Evolutionary conservation across 176 grass and related monocot genomes (phyloP), one percentile per base, ranked within the genome.

Genomic region (Poa annua): DNA sequence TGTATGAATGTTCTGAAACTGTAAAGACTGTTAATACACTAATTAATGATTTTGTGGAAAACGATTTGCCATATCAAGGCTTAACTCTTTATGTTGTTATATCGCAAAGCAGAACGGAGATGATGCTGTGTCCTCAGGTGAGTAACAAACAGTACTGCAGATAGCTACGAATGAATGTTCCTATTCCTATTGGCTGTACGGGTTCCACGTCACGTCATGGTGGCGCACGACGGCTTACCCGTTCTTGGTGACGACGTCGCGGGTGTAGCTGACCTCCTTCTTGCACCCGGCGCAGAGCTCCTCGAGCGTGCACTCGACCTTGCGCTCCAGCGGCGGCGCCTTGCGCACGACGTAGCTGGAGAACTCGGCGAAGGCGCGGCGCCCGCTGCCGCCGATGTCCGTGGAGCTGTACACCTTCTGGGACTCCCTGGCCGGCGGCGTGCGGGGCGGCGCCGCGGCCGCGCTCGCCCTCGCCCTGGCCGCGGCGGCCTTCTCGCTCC

Each of bases 291-390:
- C 44, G 87, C 59, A 91, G 82, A 98, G 90, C 65, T 98, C 95
- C 95, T 98, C 92, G 17, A 98, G 95, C 26, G 92, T 93, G 88
- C 92, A 98, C 85, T 95, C 92, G 19, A 98, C 82, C 88, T 82
- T 88, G 32, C 81, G 88, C 79, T 98, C 96, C 55, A 84, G 71
- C 60, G 96, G 82, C 87, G 92, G 96, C 42, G 87, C 88, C 91
- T 98, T 94, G 68, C 88, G 85, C 76, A 90, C 65, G 7, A 95
- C 86, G 74, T 85, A 90, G 70, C 84, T 88, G 8, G 89, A 88
- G 81, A 94, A 92, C 80, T 91, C 89, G 22, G 95, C 85, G 66
- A 93, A 59, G 22, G 71, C 78, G 32, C 77, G 79, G 72, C 77
- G 83, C 15, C 85, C 52, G 12, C 85, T 74, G 21, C 33, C 77